Conservation (phyloP, 345 rosid species). For the Eucalyptus erythrocorys region DNA sequence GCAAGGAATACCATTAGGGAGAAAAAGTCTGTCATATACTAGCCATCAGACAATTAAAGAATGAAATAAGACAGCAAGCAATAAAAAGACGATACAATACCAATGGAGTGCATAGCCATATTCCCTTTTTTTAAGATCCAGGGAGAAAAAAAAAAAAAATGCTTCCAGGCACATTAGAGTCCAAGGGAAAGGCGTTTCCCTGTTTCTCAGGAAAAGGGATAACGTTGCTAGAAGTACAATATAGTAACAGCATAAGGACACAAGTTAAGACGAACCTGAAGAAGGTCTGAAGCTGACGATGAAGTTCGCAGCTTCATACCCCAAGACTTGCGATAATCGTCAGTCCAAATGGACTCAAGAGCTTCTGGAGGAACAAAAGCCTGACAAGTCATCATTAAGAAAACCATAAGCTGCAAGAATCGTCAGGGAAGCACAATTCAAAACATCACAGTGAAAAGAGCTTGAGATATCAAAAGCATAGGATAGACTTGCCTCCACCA, state of each 20-base stretch:
- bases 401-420: not conserved
- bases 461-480: not conserved
- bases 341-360: constrained; percentile 54
- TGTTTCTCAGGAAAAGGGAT: not conserved
- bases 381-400: constrained; percentile 20
- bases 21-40: not conserved
- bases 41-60: not conserved
- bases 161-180: not conserved
- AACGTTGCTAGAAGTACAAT: not conserved
- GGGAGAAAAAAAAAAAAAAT: not conserved
- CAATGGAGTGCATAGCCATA: not conserved
- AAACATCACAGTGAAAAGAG: not conserved
- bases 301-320: constrained; percentile 50
- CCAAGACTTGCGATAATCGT: constrained; percentile 45
- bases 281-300: constrained; percentile 42
- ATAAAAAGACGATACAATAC: not conserved
- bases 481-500: not conserved
- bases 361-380: constrained; percentile 64
- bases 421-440: not conserved
- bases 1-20: not conserved
- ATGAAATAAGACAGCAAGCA: not conserved
- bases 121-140: not conserved
- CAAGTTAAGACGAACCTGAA: constrained; percentile 30
- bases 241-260: not conserved
- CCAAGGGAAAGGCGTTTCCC: not conserved